phyloP scores from a whole-genome alignment of 495 filamentous ascomycete genomes.

The Chaetomidium leptoderma region DNA sequence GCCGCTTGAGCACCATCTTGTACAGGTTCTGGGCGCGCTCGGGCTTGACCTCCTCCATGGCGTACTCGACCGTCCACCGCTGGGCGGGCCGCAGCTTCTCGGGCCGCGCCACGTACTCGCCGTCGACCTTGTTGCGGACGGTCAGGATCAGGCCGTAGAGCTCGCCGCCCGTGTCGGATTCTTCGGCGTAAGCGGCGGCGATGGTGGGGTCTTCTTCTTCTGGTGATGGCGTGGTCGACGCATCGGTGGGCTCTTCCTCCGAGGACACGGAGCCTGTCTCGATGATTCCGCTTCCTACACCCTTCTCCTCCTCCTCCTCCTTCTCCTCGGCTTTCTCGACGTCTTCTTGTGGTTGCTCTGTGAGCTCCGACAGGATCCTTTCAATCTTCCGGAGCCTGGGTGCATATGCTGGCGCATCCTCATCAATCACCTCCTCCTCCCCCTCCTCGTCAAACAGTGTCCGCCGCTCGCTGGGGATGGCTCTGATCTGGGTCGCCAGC shows the following conservation, averaged over 20 bases:
- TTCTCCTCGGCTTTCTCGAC: neutral
- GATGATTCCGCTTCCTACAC: neutral
- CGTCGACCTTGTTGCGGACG: slow-evolving; percentile 70
- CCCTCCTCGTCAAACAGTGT: neutral
- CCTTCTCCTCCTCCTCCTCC: neutral
- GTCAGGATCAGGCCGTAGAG: slow-evolving; percentile 58
- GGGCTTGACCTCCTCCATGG: slow-evolving; percentile 52
- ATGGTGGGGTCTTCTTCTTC: neutral
- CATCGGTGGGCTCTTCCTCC: neutral
- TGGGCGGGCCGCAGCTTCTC: slow-evolving; percentile 45
- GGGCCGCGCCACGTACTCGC: slow-evolving; percentile 57
- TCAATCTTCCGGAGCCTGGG: slow-evolving; percentile 39
- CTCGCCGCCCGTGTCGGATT: slow-evolving; percentile 11
- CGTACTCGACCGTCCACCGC: slow-evolving; percentile 74
- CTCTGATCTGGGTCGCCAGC: slow-evolving; percentile 19
- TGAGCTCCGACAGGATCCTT: slow-evolving; percentile 38
- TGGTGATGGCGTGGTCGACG: neutral
- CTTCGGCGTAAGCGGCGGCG: slow-evolving; percentile 3
- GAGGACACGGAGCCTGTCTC: slow-evolving; percentile 11
- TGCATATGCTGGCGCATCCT: slow-evolving; percentile 20
- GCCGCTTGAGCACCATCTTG: slow-evolving; percentile 45
- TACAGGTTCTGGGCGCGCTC: slow-evolving; percentile 48
- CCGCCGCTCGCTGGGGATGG: slow-evolving; percentile 6
- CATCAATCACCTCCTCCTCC: slow-evolving; percentile 5
- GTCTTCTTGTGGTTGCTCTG: slow-evolving; percentile 22